phyloP scores from a whole-genome alignment of 106 monocot species.

The Gastrodia elata region DNA sequence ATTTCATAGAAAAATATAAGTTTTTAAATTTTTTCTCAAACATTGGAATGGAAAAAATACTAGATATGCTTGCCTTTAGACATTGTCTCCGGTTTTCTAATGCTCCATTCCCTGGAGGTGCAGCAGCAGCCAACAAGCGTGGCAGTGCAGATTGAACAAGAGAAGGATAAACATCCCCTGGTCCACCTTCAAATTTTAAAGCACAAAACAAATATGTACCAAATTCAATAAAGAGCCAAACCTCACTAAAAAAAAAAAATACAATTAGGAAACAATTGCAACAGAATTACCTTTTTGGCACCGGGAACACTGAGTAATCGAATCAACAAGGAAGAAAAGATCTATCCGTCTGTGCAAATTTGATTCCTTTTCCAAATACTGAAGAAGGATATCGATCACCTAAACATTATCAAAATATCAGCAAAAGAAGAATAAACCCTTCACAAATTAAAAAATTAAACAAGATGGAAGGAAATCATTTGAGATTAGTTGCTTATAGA shows the following conservation, averaged over 20 bases:
- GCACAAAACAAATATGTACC: background rate
- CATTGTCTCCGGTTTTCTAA: slow-evolving; percentile 88
- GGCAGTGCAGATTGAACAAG: slow-evolving; percentile 68
- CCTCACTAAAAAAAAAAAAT: background rate
- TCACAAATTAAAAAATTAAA: background rate
- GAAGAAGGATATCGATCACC: slow-evolving; percentile 82
- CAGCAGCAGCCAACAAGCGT: slow-evolving; percentile 63
- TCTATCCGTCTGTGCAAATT: slow-evolving; percentile 66
- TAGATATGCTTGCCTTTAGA: slow-evolving; percentile 57
- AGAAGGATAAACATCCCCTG: slow-evolving; percentile 67
- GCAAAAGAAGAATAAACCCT: background rate
- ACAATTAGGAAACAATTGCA: background rate
- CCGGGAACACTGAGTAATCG: slow-evolving; percentile 63
- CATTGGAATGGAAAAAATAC: background rate
- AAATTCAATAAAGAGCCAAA: background rate
- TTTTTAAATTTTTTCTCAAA: background rate
- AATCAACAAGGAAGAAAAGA: slow-evolving; percentile 93
- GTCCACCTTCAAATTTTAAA: slow-evolving; percentile 40
- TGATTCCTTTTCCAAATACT: slow-evolving; percentile 65
- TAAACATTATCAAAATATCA: slow-evolving; percentile 14
- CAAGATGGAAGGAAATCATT: background rate
- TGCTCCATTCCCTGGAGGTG: slow-evolving; percentile 78
- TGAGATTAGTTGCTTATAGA: background rate
- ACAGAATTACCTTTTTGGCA: slow-evolving; percentile 46
- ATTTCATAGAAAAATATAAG: background rate